Percentiles rank a stretch among this genome's conserved stretches.
Evolutionary conservation across 75 land plant genomes (phyloP).

Genomic region (Azolla pinnata): DNA sequence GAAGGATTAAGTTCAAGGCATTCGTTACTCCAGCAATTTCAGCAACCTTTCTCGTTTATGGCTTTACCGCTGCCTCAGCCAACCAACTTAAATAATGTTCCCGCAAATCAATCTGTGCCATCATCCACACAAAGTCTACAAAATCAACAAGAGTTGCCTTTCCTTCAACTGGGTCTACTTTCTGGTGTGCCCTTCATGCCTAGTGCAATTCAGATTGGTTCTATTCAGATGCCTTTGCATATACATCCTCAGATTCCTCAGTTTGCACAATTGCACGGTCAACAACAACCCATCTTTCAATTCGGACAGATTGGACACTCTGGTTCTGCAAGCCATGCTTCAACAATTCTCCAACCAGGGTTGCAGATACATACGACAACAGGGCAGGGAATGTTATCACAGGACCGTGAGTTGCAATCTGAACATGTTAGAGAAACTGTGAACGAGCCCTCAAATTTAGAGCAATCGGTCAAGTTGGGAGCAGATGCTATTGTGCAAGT

Average conservation of each 20-base stretch:
- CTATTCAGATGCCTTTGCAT: slow-evolving; percentile 93
- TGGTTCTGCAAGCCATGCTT: slow-evolving; percentile 29
- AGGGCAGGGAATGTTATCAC: background rate
- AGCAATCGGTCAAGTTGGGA: too few species aligned
- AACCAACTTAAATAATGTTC: background rate
- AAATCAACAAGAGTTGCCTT: slow-evolving; percentile 45
- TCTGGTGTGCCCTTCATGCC: slow-evolving; percentile 78
- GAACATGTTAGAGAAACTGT: too few species aligned
- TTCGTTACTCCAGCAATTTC: slow-evolving; percentile 12
- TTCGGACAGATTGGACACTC: slow-evolving; percentile 82
- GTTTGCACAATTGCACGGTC: slow-evolving; percentile 42
- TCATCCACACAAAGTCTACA: slow-evolving; percentile 23
- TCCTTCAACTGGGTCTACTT: slow-evolving; percentile 85
- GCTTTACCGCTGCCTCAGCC: slow-evolving; percentile 19
- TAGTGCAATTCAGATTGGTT: slow-evolving; percentile 92
- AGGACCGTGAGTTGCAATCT: background rate
- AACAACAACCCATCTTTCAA: slow-evolving; percentile 62
- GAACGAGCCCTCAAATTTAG: too few species aligned
- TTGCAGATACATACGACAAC: slow-evolving; percentile 12
- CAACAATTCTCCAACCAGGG: slow-evolving; percentile 36
- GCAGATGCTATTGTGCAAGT: too few species aligned
- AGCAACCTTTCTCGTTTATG: slow-evolving; percentile 19
- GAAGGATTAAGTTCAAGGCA: slow-evolving; percentile 9
- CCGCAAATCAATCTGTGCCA: slow-evolving; percentile 10
- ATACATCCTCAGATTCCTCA: slow-evolving; percentile 58